Evolutionary conservation across 1,284 basidiomycete species (phyloP).

Genomic region (Ceratobasidium theobromae): DNA sequence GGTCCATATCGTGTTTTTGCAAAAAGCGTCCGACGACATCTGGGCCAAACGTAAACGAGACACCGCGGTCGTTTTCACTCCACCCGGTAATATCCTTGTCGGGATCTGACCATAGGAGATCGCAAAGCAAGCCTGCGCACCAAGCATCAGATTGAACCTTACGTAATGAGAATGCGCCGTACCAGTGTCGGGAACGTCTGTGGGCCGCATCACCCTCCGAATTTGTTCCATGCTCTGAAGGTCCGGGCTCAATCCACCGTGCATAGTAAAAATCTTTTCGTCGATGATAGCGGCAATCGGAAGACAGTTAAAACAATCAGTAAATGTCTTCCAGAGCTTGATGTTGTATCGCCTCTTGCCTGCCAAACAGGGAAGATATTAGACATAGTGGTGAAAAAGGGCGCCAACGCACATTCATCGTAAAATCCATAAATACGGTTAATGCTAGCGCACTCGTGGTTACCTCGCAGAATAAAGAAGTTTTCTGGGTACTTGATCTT

Average conservation of each 20-base stretch:
- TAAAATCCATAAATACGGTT: slow-evolving; percentile 97
- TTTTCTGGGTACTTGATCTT: slow-evolving; percentile 99
- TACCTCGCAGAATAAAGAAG: slow-evolving; percentile 93
- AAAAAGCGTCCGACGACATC: slow-evolving; percentile 97
- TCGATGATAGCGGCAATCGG: slow-evolving; percentile 96
- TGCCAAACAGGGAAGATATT: slow-evolving; percentile 42
- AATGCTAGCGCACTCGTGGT: slow-evolving; percentile 94
- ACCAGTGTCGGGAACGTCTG: slow-evolving; percentile 98
- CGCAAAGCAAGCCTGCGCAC: slow-evolving; percentile 80
- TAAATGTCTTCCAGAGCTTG: slow-evolving; percentile 98
- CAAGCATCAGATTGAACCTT: slow-evolving; percentile 23
- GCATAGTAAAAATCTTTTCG: slow-evolving; percentile 97
- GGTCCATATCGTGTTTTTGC: slow-evolving; percentile 99
- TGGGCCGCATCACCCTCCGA: slow-evolving; percentile 97
- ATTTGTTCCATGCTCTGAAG: slow-evolving; percentile 99
- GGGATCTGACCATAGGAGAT: slow-evolving; percentile 98
- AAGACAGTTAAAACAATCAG: slow-evolving; percentile 94
- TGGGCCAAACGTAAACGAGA: slow-evolving; percentile 97
- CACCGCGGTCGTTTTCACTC: slow-evolving; percentile 99
- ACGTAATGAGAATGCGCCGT: slow-evolving; percentile 40
- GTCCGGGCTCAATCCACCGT: slow-evolving; percentile 91
- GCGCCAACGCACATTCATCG: slow-evolving; percentile 74
- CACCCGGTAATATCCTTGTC: slow-evolving; percentile 99
- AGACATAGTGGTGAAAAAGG: slow-evolving; percentile 28
- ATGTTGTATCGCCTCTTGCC: slow-evolving; percentile 98